These are phyloP conservation scores for Oxyria digyna DNA, from an alignment of 148 eudicot genomes.

Conservation along the genomic window DNA sequence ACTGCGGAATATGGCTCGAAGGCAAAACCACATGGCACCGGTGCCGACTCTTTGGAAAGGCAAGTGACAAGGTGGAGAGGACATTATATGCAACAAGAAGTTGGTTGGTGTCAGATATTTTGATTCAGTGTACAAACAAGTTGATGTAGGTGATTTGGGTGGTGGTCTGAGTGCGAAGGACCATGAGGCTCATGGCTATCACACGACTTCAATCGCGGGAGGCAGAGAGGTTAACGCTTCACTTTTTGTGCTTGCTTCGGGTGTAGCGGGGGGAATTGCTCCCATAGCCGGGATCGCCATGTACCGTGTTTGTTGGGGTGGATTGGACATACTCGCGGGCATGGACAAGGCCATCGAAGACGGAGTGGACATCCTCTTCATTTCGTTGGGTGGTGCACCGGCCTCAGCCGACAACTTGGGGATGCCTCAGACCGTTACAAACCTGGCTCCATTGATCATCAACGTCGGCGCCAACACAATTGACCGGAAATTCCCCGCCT, in stretches of 20 bases:
- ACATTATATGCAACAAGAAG: not conserved
- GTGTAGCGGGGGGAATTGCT: conserved; percentile 50
- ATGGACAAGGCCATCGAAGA: conserved; percentile 50
- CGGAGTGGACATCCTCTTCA: conserved; percentile 51
- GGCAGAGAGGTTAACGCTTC: conserved; percentile 23
- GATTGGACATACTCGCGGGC: conserved; percentile 49
- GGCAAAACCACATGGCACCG: not conserved
- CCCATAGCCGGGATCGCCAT: conserved; percentile 57
- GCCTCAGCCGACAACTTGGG: conserved; percentile 47
- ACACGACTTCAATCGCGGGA: conserved; percentile 59
- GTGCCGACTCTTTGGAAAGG: not conserved
- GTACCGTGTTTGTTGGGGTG: conserved; percentile 48
- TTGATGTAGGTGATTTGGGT: not conserved
- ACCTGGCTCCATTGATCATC: conserved; percentile 56
- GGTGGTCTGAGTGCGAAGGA: conserved; percentile 19
- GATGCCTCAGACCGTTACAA: conserved; percentile 15
- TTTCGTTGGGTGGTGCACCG: conserved; percentile 45
- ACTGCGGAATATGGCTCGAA: not conserved
- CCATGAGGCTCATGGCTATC: conserved; percentile 55
- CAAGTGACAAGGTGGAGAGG: not conserved
- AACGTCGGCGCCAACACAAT: conserved; percentile 56
- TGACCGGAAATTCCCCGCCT: conserved; percentile 45
- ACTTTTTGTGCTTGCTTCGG: conserved; percentile 29
- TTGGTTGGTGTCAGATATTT: not conserved
- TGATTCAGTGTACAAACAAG: not conserved